These are phyloP conservation scores for Carex littledalei DNA, from an alignment of 176 grass and related monocot species.

Conservation along the genomic window DNA sequence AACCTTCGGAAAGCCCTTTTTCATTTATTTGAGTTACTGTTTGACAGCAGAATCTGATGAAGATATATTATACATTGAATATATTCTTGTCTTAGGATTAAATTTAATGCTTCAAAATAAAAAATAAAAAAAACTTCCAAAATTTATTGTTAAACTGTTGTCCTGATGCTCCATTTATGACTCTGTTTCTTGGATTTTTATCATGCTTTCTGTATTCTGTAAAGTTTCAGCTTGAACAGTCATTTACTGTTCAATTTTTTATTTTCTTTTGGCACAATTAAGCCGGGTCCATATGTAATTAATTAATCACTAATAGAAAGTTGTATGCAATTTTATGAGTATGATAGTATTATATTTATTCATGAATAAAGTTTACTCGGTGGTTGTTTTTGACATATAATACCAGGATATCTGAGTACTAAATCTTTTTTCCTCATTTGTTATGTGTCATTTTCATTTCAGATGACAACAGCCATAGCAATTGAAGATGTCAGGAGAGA, in stretches of 20 bases:
- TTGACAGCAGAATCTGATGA: neutral
- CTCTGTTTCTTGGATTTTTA: neutral
- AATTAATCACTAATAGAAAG: neutral
- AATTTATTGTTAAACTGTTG: neutral
- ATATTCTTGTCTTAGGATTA: neutral
- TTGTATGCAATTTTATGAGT: neutral
- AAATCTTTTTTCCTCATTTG: neutral
- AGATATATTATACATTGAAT: neutral
- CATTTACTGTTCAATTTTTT: neutral
- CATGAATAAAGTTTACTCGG: neutral
- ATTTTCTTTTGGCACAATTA: neutral
- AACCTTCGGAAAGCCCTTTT: neutral
- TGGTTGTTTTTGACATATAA: neutral
- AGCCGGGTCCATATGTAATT: neutral
- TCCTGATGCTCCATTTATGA: neutral
- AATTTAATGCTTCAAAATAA: neutral
- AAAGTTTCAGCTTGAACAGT: neutral
- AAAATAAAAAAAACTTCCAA: neutral
- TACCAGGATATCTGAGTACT: neutral
- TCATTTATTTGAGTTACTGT: neutral
- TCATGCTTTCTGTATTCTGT: neutral
- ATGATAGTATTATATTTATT: neutral
- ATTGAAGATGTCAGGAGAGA: conserved; percentile 95
- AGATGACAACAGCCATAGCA: conserved; percentile 94
- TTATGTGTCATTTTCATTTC: conserved; percentile 20